Evolutionary conservation across 257 asterid species (phyloP).

Genomic region (Leonotis leonurus): DNA sequence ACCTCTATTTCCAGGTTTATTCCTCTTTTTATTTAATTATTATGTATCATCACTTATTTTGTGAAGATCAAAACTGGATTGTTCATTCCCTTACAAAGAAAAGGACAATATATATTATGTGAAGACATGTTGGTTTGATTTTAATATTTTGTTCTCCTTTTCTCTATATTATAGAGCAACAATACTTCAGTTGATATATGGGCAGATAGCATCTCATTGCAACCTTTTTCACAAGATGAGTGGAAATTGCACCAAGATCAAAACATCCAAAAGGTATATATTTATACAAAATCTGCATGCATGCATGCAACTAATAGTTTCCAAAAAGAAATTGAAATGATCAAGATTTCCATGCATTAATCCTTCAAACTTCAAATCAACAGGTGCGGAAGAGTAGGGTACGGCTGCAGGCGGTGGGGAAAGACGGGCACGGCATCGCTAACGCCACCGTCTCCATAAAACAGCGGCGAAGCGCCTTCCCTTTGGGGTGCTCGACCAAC

Average conservation of each 20-base stretch:
- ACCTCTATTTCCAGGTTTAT: slow-evolving; percentile 40
- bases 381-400: slow-evolving; percentile 56
- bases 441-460: slow-evolving; percentile 43
- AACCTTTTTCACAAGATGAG: slow-evolving; percentile 45
- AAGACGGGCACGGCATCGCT: slow-evolving; percentile 31
- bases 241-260: slow-evolving; percentile 52
- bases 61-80: too few species aligned
- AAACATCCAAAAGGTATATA: slow-evolving; percentile 37
- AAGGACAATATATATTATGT: too few species aligned
- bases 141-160: neutral
- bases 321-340: too few species aligned
- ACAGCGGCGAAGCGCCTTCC: slow-evolving; percentile 18
- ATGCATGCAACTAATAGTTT: too few species aligned
- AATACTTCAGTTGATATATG: slow-evolving; percentile 33
- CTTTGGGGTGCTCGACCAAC: slow-evolving; percentile 47
- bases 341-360: neutral
- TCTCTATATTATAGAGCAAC: slow-evolving; percentile 22
- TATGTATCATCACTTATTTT: neutral
- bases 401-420: slow-evolving; percentile 46
- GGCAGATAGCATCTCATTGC: slow-evolving; percentile 58
- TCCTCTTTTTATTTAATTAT: neutral
- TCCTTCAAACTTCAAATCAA: neutral
- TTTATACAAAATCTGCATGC: too few species aligned
- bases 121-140: too few species aligned
- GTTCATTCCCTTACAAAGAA: neutral